A percentile compares a stretch with the other conserved stretches of the same genome.
Evolutionary conservation across 371 early-diverging fungal species (phyloP).

Genomic region (Circinella umbellata): DNA sequence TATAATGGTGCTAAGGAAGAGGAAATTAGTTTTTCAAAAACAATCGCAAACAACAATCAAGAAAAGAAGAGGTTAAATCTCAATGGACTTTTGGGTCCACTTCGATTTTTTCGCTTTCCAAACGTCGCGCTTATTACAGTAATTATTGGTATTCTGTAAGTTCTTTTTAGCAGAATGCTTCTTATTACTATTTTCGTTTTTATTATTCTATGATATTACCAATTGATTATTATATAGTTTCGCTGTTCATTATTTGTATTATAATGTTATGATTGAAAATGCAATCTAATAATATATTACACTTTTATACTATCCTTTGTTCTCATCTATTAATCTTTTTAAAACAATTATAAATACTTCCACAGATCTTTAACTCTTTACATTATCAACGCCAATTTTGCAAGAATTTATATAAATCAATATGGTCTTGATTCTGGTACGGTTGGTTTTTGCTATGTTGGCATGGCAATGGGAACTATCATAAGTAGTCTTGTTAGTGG

Average conservation of each 20-base stretch:
- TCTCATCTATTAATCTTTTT: no score
- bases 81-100: constrained; percentile 35
- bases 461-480: constrained; percentile 33
- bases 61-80: neutral
- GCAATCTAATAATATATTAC: no score
- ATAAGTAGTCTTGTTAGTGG: constrained; percentile 42
- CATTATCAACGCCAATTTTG: constrained; percentile 27
- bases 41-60: neutral
- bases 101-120: constrained; percentile 31
- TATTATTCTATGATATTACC: neutral
- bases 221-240: no score
- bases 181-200: no score
- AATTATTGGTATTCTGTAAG: constrained; percentile 45
- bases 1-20: neutral
- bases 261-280: no score
- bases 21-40: neutral
- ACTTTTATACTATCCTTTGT: no score
- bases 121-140: constrained; percentile 36
- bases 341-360: no score
- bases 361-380: constrained; percentile 23
- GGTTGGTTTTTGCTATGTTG: constrained; percentile 33
- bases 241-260: no score
- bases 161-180: neutral
- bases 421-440: constrained; percentile 32
- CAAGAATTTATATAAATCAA: constrained; percentile 32